Conservation (phyloP, 148 eudicot species). For the Salicornia ramosissima region DNA sequence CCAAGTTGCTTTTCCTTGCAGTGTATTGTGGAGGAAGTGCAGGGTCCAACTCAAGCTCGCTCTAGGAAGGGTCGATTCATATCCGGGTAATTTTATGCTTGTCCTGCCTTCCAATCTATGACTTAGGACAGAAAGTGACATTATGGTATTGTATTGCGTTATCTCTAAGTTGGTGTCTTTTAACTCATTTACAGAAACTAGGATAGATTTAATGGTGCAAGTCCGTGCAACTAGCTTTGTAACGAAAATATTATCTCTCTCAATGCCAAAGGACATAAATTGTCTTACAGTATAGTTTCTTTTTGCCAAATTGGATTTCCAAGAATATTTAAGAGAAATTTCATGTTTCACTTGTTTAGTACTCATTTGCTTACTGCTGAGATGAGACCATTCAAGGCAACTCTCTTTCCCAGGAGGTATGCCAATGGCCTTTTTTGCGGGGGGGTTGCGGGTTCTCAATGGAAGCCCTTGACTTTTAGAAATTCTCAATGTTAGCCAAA, state of each 20-base stretch:
- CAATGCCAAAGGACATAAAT: background rate
- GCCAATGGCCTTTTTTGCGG: too few relatives aligned
- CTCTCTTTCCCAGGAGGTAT: background rate
- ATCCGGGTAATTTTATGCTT: constrained; percentile 64
- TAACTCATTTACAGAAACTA: background rate
- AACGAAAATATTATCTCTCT: background rate
- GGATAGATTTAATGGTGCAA: background rate
- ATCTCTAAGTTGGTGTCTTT: background rate
- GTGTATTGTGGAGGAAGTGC: constrained; percentile 98
- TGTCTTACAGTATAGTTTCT: background rate
- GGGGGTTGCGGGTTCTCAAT: too few relatives aligned
- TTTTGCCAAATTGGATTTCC: background rate
- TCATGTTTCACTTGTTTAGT: background rate
- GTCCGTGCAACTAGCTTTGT: background rate
- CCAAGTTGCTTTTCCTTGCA: constrained; percentile 25
- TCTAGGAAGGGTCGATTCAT: constrained; percentile 90
- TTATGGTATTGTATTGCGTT: constrained; percentile 1
- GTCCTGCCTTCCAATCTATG: background rate
- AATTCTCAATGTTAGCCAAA: too few relatives aligned
- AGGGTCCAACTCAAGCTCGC: constrained; percentile 95
- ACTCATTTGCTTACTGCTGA: background rate
- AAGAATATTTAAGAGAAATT: background rate
- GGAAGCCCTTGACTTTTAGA: too few relatives aligned
- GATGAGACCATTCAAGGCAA: background rate
- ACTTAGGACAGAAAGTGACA: background rate